phyloP scores from a whole-genome alignment of 2,329 filamentous ascomycete genomes.

The Calonectria pteridis region DNA sequence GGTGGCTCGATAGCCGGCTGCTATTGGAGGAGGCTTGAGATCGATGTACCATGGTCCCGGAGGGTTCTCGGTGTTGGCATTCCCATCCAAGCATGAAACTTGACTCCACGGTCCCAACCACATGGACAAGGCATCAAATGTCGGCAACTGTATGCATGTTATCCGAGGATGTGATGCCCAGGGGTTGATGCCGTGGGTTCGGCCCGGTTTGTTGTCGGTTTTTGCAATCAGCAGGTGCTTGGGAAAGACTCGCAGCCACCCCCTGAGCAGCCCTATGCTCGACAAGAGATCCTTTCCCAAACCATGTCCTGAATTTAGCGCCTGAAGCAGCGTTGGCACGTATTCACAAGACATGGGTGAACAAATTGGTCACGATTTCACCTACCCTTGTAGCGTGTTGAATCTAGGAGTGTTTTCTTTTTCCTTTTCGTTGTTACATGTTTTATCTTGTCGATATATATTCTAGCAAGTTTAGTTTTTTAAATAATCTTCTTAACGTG shows the following conservation, averaged over 20 bases:
- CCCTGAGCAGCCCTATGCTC: constrained; percentile 27
- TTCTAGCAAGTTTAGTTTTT: background rate
- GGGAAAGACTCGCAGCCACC: background rate
- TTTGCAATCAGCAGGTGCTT: background rate
- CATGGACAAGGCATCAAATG: constrained; percentile 27
- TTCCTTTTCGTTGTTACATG: background rate
- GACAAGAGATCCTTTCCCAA: constrained; percentile 24
- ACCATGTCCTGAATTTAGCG: background rate
- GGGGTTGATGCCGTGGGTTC: constrained; percentile 31
- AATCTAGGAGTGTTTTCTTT: background rate
- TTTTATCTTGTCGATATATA: background rate
- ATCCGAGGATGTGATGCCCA: constrained; percentile 35
- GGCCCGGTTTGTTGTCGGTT: constrained; percentile 18
- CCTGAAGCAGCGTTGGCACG: background rate
- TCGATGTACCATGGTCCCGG: constrained; percentile 18
- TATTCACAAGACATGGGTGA: background rate
- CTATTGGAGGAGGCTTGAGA: background rate
- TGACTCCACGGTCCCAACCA: constrained; percentile 21
- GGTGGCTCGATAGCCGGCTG: constrained; percentile 16
- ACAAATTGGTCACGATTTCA: background rate
- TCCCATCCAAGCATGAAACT: constrained; percentile 4
- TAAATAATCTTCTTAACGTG: background rate
- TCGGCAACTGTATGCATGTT: constrained; percentile 25
- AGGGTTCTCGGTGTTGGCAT: constrained; percentile 22
- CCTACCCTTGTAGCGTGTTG: no score